Percentiles rank a stretch among this genome's conserved stretches.
Conservation (phyloP, 2,329 filamentous ascomycete species). For the Clonostachys rosea region DNA sequence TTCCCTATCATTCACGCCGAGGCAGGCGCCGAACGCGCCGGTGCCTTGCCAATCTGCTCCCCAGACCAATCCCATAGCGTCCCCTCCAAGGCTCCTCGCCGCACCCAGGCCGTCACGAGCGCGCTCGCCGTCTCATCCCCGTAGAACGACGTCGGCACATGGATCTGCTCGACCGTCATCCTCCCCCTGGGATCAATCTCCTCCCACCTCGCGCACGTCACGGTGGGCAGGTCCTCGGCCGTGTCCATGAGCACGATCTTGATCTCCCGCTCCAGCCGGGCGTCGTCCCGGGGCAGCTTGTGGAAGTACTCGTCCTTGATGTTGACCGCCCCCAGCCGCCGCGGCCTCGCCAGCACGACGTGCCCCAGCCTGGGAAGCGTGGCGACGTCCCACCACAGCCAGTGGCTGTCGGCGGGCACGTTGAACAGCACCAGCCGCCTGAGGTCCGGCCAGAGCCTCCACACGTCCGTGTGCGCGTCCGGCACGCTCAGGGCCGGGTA, state of each 20-base stretch:
- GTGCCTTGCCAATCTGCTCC: neutral
- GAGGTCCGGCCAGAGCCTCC: constrained; percentile 36
- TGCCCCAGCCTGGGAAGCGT: constrained; percentile 27
- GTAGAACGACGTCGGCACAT: constrained; percentile 31
- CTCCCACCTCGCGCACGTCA: constrained; percentile 18
- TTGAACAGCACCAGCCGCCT: constrained; percentile 36
- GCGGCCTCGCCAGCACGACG: constrained; percentile 34
- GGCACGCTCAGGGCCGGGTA: constrained; percentile 33
- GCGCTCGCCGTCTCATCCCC: constrained; percentile 26
- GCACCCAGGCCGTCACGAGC: constrained; percentile 34
- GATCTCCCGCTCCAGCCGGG: constrained; percentile 15
- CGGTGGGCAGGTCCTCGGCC: constrained; percentile 10
- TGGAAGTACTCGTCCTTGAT: constrained; percentile 35
- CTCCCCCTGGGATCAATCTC: constrained; percentile 25
- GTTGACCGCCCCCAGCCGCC: constrained; percentile 21
- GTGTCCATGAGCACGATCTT: constrained; percentile 24
- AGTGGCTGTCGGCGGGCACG: constrained; percentile 25
- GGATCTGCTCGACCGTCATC: constrained; percentile 30
- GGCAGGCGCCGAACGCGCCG: neutral
- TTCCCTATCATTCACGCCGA: neutral
- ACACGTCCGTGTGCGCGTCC: constrained; percentile 27
- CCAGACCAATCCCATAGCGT: constrained; percentile 28
- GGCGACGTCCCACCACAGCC: constrained; percentile 31
- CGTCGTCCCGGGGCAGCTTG: constrained; percentile 17
- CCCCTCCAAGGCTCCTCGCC: constrained; percentile 30